A percentile compares a stretch with the other conserved stretches of the same genome.
These are phyloP conservation scores for Juglanconis sp. DNA, from an alignment of 2,329 filamentous ascomycete genomes.

Conservation along the genomic window DNA sequence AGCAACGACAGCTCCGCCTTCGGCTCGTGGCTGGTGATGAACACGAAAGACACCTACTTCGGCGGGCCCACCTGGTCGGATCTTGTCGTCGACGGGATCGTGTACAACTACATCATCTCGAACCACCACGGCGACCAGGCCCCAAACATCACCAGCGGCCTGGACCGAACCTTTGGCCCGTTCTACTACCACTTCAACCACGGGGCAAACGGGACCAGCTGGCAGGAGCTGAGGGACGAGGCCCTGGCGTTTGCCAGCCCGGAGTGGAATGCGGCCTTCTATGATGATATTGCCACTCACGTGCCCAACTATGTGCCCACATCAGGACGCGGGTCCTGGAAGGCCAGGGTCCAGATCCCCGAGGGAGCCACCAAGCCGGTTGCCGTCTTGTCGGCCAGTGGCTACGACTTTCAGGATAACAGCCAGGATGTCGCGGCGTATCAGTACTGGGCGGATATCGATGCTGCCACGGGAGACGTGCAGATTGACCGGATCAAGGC, in stretches of 20 bases:
- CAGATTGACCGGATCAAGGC: slow-evolving; percentile 52
- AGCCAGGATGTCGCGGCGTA: slow-evolving; percentile 50
- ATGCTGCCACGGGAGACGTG: slow-evolving; percentile 40
- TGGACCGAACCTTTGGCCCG: slow-evolving; percentile 64
- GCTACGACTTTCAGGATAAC: slow-evolving; percentile 58
- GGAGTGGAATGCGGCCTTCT: slow-evolving; percentile 57
- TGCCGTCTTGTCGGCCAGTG: slow-evolving; percentile 51
- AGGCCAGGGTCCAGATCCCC: slow-evolving; percentile 50
- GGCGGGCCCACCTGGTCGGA: slow-evolving; percentile 62
- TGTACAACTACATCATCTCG: slow-evolving; percentile 62
- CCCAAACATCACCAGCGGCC: slow-evolving; percentile 62
- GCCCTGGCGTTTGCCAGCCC: slow-evolving; percentile 49
- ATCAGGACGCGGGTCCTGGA: slow-evolving; percentile 46
- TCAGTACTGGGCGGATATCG: slow-evolving; percentile 60
- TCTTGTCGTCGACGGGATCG: slow-evolving; percentile 60
- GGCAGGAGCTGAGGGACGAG: slow-evolving; percentile 50
- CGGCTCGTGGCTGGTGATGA: slow-evolving; percentile 63
- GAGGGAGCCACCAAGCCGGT: slow-evolving; percentile 47
- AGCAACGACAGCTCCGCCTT: slow-evolving; percentile 50
- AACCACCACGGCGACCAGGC: slow-evolving; percentile 61
- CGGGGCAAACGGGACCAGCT: slow-evolving; percentile 41
- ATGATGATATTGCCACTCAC: slow-evolving; percentile 58
- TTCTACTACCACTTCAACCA: slow-evolving; percentile 63
- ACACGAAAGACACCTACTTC: slow-evolving; percentile 61
- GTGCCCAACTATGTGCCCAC: slow-evolving; percentile 58